Conservation (phyloP, 768 basidiomycete species). For the Suillus discolor region DNA sequence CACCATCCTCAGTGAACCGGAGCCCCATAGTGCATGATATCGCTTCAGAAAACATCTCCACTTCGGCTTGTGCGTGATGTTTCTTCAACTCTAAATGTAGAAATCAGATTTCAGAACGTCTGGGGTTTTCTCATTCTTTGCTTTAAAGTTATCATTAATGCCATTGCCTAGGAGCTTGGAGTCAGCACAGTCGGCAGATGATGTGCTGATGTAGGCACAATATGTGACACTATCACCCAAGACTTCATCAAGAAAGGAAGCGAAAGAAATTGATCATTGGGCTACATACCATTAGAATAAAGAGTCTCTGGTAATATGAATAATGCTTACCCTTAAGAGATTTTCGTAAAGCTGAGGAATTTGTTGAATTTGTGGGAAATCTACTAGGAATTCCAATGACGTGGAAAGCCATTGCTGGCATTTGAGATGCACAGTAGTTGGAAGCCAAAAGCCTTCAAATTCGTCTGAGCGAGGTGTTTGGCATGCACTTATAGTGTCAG, state of each 20-base stretch:
- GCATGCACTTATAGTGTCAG: background rate
- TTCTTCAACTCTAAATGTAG: background rate
- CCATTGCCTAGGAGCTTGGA: background rate
- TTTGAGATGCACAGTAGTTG: background rate
- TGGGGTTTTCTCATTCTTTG: background rate
- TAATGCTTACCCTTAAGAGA: background rate
- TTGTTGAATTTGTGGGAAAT: background rate
- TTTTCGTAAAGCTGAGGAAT: background rate
- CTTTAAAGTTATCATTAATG: background rate
- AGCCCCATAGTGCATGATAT: background rate
- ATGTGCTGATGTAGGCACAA: background rate
- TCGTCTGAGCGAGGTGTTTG: background rate
- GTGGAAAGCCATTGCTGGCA: background rate
- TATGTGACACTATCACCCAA: background rate
- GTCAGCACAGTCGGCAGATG: background rate
- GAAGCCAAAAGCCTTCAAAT: background rate
- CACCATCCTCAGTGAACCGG: background rate
- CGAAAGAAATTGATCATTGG: background rate
- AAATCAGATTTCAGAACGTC: background rate
- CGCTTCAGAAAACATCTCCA: background rate
- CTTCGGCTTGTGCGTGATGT: background rate
- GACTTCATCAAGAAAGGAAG: background rate
- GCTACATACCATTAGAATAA: background rate
- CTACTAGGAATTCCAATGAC: background rate
- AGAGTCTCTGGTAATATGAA: background rate